A percentile compares a stretch with the other conserved stretches of the same genome.
phyloP scores from a whole-genome alignment of 2,329 filamentous ascomycete species.

The Talaromyces piceae region DNA sequence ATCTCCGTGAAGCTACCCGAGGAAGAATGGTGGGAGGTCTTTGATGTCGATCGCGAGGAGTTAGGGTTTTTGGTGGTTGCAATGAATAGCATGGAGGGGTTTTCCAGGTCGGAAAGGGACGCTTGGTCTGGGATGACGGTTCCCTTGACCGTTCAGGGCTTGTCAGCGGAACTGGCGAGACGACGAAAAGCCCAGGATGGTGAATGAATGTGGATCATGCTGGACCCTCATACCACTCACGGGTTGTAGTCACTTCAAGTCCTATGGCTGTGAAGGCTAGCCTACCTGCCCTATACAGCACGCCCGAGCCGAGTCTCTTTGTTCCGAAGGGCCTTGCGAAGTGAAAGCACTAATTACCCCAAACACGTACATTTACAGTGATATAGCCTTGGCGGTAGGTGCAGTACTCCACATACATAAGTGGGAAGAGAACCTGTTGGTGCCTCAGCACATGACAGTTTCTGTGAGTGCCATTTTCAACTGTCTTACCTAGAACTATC shows the following conservation, averaged over 20 bases:
- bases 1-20: conserved; percentile 69
- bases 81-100: conserved; percentile 69
- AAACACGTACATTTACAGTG: too few species aligned
- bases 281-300: neutral
- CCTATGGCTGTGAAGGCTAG: neutral
- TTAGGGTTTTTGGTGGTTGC: conserved; percentile 86
- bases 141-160: conserved; percentile 49
- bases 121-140: conserved; percentile 49
- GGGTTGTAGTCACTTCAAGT: neutral
- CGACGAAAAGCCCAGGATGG: conserved; percentile 37
- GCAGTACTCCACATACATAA: too few species aligned
- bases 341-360: neutral
- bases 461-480: too few species aligned
- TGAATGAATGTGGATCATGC: conserved; percentile 23
- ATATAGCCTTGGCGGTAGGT: too few species aligned
- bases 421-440: too few species aligned
- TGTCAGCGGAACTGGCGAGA: conserved; percentile 55
- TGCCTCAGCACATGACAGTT: too few species aligned
- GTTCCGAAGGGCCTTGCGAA: neutral
- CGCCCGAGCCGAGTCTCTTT: neutral
- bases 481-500: too few species aligned
- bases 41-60: conserved; percentile 91
- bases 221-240: neutral
- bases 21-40: conserved; percentile 94
- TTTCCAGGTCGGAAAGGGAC: conserved; percentile 53